Evolutionary conservation across 2,329 filamentous ascomycete species (phyloP).

Genomic region (Diaporthe aspalathi): DNA sequence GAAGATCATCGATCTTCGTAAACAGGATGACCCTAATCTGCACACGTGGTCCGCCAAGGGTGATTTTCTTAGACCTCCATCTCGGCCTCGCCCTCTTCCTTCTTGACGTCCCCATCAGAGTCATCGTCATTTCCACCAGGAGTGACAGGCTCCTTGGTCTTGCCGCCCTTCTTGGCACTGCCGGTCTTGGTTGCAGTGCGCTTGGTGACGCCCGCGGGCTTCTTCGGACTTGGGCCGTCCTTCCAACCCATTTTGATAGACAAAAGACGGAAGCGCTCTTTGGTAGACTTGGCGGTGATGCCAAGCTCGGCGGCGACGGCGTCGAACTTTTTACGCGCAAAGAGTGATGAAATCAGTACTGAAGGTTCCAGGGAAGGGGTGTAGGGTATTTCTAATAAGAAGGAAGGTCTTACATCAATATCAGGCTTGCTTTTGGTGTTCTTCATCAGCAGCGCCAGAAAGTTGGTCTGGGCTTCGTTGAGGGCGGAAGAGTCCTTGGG

Average conservation of each 20-base stretch:
- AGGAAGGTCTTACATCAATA: constrained; percentile 33
- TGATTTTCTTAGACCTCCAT: not conserved
- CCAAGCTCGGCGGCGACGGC: constrained; percentile 25
- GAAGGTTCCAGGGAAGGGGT: not conserved
- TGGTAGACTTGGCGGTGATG: constrained; percentile 31
- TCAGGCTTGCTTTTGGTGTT: constrained; percentile 40
- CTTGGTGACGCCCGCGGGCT: constrained; percentile 34
- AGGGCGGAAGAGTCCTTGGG: not conserved
- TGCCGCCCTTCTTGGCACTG: constrained; percentile 24
- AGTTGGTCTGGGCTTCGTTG: constrained; percentile 35
- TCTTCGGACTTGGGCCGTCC: constrained; percentile 23
- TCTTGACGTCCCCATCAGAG: not conserved
- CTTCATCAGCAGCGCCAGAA: constrained; percentile 35
- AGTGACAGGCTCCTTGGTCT: not conserved
- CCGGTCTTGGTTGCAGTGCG: not conserved
- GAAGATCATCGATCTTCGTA: not conserved
- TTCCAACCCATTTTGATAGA: constrained; percentile 38
- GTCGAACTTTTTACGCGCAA: constrained; percentile 36
- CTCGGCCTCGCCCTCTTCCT: constrained; percentile 4
- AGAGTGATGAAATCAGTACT: not conserved
- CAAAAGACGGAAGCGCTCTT: constrained; percentile 40
- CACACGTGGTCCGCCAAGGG: not conserved
- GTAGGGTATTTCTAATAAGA: not conserved
- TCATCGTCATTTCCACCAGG: not conserved
- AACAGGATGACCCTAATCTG: not conserved